Evolutionary conservation across 257 asterid species (phyloP).

Genomic region (Jacaranda copaia): DNA sequence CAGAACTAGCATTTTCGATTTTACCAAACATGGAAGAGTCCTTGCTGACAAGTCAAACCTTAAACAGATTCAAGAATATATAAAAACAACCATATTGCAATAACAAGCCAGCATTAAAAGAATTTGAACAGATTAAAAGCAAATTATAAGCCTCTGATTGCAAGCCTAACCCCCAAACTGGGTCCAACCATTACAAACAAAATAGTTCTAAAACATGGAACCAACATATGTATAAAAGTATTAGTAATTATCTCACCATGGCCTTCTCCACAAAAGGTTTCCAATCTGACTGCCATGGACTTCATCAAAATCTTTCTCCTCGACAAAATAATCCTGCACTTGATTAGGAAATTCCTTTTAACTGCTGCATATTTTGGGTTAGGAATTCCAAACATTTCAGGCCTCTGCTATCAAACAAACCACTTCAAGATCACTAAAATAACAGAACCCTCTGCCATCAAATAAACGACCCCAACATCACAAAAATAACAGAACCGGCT

Average conservation of each 20-base stretch:
- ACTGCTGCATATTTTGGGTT: slow-evolving; percentile 94
- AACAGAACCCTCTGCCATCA: not conserved
- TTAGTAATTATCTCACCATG: slow-evolving; percentile 58
- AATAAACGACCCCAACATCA: no score
- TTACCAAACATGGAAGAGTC: slow-evolving; percentile 99
- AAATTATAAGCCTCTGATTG: no score
- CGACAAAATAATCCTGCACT: slow-evolving; percentile 85
- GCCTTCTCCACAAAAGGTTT: slow-evolving; percentile 99
- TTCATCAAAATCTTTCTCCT: slow-evolving; percentile 96
- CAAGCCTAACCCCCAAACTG: no score
- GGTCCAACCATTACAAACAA: not conserved
- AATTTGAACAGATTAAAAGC: no score
- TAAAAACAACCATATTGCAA: slow-evolving; percentile 8
- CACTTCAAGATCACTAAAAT: slow-evolving; percentile 15
- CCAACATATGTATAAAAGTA: not conserved
- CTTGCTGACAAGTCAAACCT: slow-evolving; percentile 99
- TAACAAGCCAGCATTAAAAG: slow-evolving; percentile 20
- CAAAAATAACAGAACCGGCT: no score
- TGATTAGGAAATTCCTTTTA: slow-evolving; percentile 81
- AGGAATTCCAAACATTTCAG: no score
- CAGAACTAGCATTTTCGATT: slow-evolving; percentile 88
- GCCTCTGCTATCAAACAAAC: slow-evolving; percentile 52
- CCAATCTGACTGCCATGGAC: slow-evolving; percentile 87
- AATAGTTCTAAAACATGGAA: slow-evolving; percentile 25
- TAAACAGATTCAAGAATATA: slow-evolving; percentile 16